Conservation (phyloP, 202 grass and related monocot species). For the Elaeis oleifera region DNA sequence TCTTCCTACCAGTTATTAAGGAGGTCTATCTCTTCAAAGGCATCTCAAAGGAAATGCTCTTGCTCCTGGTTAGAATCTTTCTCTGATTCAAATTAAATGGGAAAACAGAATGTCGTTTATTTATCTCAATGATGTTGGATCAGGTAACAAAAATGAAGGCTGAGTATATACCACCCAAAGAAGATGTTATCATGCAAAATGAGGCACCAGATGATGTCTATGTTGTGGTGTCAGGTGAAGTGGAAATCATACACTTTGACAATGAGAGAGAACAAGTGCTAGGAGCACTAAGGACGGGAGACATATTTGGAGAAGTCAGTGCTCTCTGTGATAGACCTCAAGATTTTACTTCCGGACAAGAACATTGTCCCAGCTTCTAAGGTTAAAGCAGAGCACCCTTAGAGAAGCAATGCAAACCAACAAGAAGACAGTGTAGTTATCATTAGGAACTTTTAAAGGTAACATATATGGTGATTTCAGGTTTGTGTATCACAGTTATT, state of each 20-base stretch:
- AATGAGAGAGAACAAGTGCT: slow-evolving; percentile 38
- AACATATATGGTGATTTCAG: background rate
- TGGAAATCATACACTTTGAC: slow-evolving; percentile 37
- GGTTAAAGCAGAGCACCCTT: slow-evolving; percentile 69
- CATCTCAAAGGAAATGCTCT: slow-evolving; percentile 55
- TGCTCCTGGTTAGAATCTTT: slow-evolving; percentile 42
- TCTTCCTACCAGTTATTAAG: slow-evolving; percentile 68
- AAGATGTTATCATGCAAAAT: slow-evolving; percentile 84
- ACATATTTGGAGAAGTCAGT: slow-evolving; percentile 86
- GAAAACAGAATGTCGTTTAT: no score
- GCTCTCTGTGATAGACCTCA: slow-evolving; percentile 55
- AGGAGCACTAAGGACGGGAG: slow-evolving; percentile 28
- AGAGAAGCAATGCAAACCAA: slow-evolving; percentile 75
- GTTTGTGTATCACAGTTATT: background rate
- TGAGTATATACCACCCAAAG: slow-evolving; percentile 85
- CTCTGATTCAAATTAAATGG: background rate
- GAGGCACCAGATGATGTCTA: slow-evolving; percentile 80
- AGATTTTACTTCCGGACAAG: slow-evolving; percentile 63
- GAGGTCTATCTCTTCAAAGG: slow-evolving; percentile 81
- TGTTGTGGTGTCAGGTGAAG: slow-evolving; percentile 67
- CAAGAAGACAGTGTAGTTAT: slow-evolving; percentile 63
- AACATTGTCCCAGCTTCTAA: slow-evolving; percentile 76
- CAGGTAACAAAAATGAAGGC: slow-evolving; percentile 74
- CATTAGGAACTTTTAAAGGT: slow-evolving; percentile 93
- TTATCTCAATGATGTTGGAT: no score